A percentile compares a stretch with the other conserved stretches of the same genome.
Evolutionary conservation across 148 eudicot genomes (phyloP).

Genomic region (Persicaria maculosa): DNA sequence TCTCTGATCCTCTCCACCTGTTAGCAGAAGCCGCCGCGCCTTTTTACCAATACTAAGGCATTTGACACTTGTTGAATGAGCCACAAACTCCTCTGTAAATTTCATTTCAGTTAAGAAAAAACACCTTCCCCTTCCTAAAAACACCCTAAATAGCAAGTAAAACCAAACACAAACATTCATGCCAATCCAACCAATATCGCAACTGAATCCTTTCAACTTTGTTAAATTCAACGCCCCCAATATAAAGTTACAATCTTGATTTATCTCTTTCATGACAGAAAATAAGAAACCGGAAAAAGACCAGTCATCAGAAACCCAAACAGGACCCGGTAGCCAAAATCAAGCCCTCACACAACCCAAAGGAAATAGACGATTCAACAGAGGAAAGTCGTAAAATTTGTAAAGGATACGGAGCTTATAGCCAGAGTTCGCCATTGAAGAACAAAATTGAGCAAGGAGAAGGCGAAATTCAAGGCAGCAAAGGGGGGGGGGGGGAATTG

Average conservation of each 20-base stretch:
- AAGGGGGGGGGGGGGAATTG: neutral
- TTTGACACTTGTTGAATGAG: constrained; percentile 76
- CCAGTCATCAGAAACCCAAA: neutral
- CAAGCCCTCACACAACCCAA: neutral
- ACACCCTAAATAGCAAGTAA: constrained; percentile 2
- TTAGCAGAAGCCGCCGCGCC: constrained; percentile 52
- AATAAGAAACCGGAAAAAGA: neutral
- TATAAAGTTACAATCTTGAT: too few species aligned
- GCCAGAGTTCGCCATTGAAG: constrained; percentile 72
- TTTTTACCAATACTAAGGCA: constrained; percentile 81
- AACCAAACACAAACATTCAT: neutral
- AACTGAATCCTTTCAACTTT: neutral
- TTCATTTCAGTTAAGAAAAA: constrained; percentile 46
- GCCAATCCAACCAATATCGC: neutral
- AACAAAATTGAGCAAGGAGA: constrained; percentile 11
- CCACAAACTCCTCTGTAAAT: constrained; percentile 81
- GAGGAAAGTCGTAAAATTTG: neutral
- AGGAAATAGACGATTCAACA: neutral
- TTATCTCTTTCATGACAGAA: neutral
- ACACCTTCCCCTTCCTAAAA: neutral
- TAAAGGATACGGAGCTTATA: constrained; percentile 96
- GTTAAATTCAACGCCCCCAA: neutral
- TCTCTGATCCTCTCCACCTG: constrained; percentile 91
- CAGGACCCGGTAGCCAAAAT: neutral
- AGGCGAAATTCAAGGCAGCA: constrained; percentile 7